Base-by-base conservation (phyloP, 306 rosid genomes). In the Sophora flavescens region DNA sequence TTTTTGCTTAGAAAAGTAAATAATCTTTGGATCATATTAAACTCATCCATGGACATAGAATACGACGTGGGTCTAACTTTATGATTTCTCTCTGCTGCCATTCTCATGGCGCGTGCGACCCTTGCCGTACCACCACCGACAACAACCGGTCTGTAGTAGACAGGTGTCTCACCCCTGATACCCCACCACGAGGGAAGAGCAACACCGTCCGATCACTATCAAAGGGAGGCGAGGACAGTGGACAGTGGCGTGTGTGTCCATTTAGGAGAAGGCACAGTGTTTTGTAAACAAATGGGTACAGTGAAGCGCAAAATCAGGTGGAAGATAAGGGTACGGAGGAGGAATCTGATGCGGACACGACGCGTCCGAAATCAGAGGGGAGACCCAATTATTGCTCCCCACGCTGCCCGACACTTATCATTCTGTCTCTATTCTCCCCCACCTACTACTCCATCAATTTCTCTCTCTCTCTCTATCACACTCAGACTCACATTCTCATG, bases 311-410 rank as follows among this genome's bases (percentile, higher is more conserved):
- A 89, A 89, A 85, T 88, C 83, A 91, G 91, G 96, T 88, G 67
- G 67, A 61, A 70, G 14, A 50, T 1, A 13, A 32, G 47, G 8
- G 87, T 86, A 85, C 88, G 91, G 88, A 75, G 78, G 64, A 65
- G 73, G 88, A 88, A 91, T 91, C 97, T 86, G 97, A 89, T 87
- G 93, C 89, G 93, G 96, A 92, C 96, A 80, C 74, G 93, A 88
- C 90, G 90, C 89, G 84, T 88, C 93, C 96, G 89, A 91, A 89
- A 91, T 93, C 93, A 91, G 92, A 88, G 98, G 96, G 80, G 53
- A 71, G 79, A 77, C 78, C 97, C 96, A 93, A 93, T 91, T 60
- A 91, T 88, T 93, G 90, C 87, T 45, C 88, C 94, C 96, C 96
- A 91, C 93, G 94, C 93, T 90, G 89, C 78, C 93, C 90, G 93